Evolutionary conservation across 1,284 basidiomycete species (phyloP).

Genomic region (Leccinum fallax): DNA sequence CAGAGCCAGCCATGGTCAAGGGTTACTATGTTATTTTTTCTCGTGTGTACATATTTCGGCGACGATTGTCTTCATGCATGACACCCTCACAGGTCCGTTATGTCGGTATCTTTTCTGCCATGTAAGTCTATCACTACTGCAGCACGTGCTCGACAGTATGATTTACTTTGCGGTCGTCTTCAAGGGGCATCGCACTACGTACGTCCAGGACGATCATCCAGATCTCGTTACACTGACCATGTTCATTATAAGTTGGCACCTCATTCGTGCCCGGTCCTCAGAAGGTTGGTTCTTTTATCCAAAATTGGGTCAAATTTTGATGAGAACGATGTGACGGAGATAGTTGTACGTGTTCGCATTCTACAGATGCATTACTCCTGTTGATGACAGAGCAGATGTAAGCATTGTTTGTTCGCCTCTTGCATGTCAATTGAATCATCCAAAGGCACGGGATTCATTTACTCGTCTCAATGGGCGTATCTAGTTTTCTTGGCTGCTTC

Average conservation of each 20-base stretch:
- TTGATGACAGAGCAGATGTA: background rate
- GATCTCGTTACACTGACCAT: background rate
- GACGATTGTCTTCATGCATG: background rate
- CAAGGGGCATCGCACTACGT: background rate
- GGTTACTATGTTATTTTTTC: background rate
- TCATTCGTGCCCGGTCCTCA: background rate
- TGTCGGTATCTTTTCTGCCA: background rate
- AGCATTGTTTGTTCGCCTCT: background rate
- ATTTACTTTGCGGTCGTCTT: background rate
- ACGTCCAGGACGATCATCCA: background rate
- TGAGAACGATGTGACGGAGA: background rate
- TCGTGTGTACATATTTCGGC: background rate
- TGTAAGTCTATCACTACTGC: background rate
- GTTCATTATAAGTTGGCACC: background rate
- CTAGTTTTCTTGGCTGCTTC: background rate
- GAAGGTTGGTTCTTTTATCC: background rate
- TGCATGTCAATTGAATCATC: background rate
- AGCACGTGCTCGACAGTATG: background rate
- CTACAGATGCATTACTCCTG: background rate
- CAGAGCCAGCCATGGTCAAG: background rate
- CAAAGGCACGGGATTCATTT: background rate
- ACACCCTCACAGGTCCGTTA: background rate
- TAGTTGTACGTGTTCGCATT: background rate
- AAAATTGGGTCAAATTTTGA: background rate
- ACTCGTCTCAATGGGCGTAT: background rate